Conservation (phyloP, 2,329 filamentous ascomycete species). For the Fusarium duplospermum region DNA sequence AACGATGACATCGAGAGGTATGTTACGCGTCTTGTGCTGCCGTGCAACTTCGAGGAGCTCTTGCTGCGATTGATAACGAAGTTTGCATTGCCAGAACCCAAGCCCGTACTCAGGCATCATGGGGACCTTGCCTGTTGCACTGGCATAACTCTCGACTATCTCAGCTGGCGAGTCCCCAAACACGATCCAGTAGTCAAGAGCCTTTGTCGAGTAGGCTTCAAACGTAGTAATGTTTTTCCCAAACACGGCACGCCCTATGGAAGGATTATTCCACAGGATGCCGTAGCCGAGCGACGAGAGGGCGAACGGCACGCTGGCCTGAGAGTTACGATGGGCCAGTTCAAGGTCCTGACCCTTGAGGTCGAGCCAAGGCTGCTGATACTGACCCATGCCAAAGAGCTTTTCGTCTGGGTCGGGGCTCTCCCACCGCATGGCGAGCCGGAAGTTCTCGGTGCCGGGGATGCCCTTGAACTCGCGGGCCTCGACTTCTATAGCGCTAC, state of each 20-base stretch:
- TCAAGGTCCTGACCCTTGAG: constrained; percentile 73
- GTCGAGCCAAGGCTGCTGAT: constrained; percentile 71
- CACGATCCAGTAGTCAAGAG: constrained; percentile 74
- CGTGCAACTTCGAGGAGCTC: constrained; percentile 70
- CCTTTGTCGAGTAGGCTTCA: constrained; percentile 67
- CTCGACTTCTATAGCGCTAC: constrained; percentile 67
- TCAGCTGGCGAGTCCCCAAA: constrained; percentile 65
- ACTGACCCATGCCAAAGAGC: constrained; percentile 78
- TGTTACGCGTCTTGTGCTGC: constrained; percentile 64
- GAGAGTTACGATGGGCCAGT: constrained; percentile 74
- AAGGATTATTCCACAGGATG: constrained; percentile 75
- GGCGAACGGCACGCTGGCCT: constrained; percentile 73
- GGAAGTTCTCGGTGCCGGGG: constrained; percentile 61
- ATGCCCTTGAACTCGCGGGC: constrained; percentile 68
- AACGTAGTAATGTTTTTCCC: constrained; percentile 71
- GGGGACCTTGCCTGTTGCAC: constrained; percentile 68
- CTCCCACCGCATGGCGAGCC: constrained; percentile 70
- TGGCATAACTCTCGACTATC: constrained; percentile 67
- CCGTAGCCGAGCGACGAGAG: constrained; percentile 71
- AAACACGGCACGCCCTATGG: constrained; percentile 69
- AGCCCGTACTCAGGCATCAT: constrained; percentile 78
- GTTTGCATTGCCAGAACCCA: constrained; percentile 76
- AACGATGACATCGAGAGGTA: constrained; percentile 76
- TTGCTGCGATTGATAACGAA: constrained; percentile 74
- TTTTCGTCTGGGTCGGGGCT: constrained; percentile 65